Evolutionary conservation across 2,329 filamentous ascomycete species (phyloP).

Genomic region (Fulvia fulva): DNA sequence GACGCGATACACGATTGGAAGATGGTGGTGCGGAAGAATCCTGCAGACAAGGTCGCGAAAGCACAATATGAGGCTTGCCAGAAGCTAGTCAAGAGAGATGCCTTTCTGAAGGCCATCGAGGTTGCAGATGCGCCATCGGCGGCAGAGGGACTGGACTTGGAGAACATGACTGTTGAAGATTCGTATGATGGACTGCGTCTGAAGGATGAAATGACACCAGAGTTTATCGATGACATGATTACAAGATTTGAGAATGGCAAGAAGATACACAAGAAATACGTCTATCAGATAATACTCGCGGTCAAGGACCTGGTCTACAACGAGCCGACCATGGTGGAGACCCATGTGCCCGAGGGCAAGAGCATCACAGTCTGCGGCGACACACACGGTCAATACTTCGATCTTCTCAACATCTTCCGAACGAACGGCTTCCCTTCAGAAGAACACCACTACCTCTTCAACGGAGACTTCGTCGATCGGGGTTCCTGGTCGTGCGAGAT

Average conservation of each 20-base stretch:
- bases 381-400: constrained; percentile 97
- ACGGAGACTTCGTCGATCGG: constrained; percentile 96
- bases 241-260: constrained; percentile 94
- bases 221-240: constrained; percentile 97
- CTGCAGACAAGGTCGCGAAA: constrained; percentile 83
- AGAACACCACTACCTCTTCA: constrained; percentile 93
- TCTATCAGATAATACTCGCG: constrained; percentile 89
- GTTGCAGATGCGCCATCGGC: constrained; percentile 88
- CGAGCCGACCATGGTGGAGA: constrained; percentile 95
- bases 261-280: constrained; percentile 92
- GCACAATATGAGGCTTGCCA: constrained; percentile 89
- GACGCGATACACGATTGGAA: constrained; percentile 92
- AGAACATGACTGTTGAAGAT: constrained; percentile 75
- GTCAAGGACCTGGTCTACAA: constrained; percentile 86
- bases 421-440: constrained; percentile 81
- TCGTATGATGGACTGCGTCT: constrained; percentile 81
- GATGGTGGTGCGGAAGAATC: constrained; percentile 80
- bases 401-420: constrained; percentile 92
- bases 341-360: constrained; percentile 71
- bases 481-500: constrained; percentile 99
- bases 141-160: constrained; percentile 82
- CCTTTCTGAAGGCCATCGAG: constrained; percentile 94
- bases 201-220: constrained; percentile 81
- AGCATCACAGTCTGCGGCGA: constrained; percentile 93
- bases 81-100: constrained; percentile 85